Evolutionary conservation across 2,329 filamentous ascomycete species (phyloP).

Genomic region (Neofusicoccum sp.): DNA sequence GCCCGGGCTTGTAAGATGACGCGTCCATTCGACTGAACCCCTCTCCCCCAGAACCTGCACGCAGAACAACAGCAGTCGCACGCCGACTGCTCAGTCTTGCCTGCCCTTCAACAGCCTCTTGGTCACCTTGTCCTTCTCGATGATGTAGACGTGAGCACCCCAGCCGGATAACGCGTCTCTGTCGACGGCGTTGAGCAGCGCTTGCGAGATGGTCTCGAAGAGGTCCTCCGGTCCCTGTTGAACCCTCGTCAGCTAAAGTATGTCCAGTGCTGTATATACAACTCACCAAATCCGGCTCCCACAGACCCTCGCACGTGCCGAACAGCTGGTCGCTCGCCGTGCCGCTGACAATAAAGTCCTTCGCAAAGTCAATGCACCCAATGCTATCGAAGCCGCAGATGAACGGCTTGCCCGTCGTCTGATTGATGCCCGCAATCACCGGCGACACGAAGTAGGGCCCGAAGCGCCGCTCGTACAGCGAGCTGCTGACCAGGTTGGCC

Average conservation of each 20-base stretch:
- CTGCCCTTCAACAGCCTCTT: constrained; percentile 97
- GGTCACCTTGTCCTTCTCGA: constrained; percentile 99
- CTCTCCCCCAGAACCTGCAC: background rate
- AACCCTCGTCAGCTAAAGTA: background rate
- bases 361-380: constrained; percentile 98
- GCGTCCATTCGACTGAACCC: background rate
- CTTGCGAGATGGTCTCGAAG: constrained; percentile 97
- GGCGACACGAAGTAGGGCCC: constrained; percentile 96
- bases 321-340: constrained; percentile 97
- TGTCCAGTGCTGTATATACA: background rate
- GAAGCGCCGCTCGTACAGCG: constrained; percentile 93
- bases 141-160: constrained; percentile 99
- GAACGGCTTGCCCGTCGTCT: constrained; percentile 91
- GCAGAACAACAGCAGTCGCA: background rate
- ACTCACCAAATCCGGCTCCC: constrained; percentile 94
- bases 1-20: background rate
- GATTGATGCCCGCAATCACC: constrained; percentile 92
- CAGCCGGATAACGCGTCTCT: constrained; percentile 95
- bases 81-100: constrained; percentile 65
- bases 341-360: constrained; percentile 98
- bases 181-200: constrained; percentile 92
- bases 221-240: constrained; percentile 84
- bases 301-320: constrained; percentile 96
- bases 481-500: constrained; percentile 85
- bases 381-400: constrained; percentile 99